These are phyloP conservation scores for Euphorbia celastroides DNA, from an alignment of 441 rosid species.

Conservation along the genomic window DNA sequence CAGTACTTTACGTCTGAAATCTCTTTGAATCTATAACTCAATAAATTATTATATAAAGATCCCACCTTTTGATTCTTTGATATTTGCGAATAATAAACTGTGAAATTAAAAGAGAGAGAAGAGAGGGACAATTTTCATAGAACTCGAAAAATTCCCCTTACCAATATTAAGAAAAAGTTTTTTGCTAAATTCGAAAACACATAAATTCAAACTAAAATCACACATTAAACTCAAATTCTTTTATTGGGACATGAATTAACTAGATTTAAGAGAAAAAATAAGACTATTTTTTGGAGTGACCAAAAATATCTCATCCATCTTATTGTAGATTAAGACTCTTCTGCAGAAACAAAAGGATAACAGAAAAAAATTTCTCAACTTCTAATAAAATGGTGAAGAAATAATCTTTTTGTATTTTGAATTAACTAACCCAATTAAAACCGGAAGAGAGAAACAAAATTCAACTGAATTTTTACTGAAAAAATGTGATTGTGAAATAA, in stretches of 20 bases:
- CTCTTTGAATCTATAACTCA: conserved; percentile 24
- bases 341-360: neutral
- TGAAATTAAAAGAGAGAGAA: neutral
- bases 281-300: neutral
- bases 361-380: neutral
- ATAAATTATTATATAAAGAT: conserved; percentile 19
- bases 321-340: too few species aligned
- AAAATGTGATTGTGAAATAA: neutral
- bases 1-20: conserved; percentile 16
- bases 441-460: too few species aligned
- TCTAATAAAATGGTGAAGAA: neutral
- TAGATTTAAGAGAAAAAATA: neutral
- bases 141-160: conserved; percentile 29
- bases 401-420: too few species aligned
- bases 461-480: too few species aligned
- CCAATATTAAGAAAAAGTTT: conserved; percentile 19
- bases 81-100: neutral
- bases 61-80: conserved; percentile 12
- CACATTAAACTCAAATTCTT: neutral
- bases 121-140: conserved; percentile 18
- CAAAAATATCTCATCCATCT: neutral
- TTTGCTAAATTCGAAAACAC: conserved; percentile 15
- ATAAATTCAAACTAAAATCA: conserved; percentile 2
- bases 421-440: too few species aligned
- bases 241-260: neutral